Base-by-base conservation (phyloP, 2,329 filamentous ascomycete species). In the Thielaviopsis euricoi region DNA sequence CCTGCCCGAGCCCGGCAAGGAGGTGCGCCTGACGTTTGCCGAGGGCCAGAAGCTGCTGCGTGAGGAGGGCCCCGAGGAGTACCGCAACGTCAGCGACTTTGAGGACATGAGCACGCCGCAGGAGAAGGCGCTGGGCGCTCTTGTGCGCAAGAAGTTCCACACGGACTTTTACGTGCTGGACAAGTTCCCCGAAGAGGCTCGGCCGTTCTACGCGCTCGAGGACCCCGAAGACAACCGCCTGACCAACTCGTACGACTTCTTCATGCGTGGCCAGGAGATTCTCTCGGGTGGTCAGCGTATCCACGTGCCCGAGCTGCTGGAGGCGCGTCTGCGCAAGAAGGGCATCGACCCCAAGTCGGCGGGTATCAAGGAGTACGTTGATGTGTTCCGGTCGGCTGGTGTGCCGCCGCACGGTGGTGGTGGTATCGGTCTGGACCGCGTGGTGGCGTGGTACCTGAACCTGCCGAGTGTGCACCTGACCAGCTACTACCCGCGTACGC, bases 81-180 rank as follows among this genome's bases (percentile, higher is more conserved):
- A 73, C 70, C 71, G 71, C 63, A 80, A 89, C 64, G 82, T 90
- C 37, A 74, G 73, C 40, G 86, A 91, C 67, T 82, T 86, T 62
- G 87, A 91, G 67, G 87, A 93, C 66, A 83, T 91, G 75, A 80
- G 73, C 67, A 93, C 87, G 0, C 83, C 87, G 0, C 85, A 91
- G 67, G 87, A 93, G 70, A 90, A 90, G 73, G 87, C 85, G n/a
- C 83, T 97, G 9, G 93, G 93, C 59, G 83, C 82, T 25, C 77
- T 97, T 53, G 82, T 97, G 63, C 85, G 87, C 59, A 79, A 87
- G 65, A 96, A 95, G 73, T 95, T 86, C 78, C 81, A 86, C 68
- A 93, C 89, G 61, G 93, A 98, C 74, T 97, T 97, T 74, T 97
- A 95, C 74, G 85, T 94, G 22, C 80, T 98, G 62, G 91, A 97